A percentile compares a stretch with the other conserved stretches of the same genome.
These are phyloP conservation scores for Petunia hybrid DNA, from an alignment of 305 asterid genomes.

Conservation along the genomic window DNA sequence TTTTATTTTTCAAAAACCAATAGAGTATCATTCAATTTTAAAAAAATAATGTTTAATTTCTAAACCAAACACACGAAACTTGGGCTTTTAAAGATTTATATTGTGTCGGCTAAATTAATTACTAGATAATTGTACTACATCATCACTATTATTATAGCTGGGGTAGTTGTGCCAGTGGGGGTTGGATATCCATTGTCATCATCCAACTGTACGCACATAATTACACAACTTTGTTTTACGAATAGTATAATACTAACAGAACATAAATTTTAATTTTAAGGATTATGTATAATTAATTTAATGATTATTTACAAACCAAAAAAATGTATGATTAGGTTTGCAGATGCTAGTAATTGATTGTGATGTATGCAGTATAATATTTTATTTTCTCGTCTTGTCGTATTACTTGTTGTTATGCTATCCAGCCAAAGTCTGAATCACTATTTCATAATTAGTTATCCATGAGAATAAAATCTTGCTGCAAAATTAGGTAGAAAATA, in stretches of 20 bases:
- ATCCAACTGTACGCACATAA: conserved; percentile 19
- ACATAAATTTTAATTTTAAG: not conserved
- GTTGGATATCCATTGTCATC: not conserved
- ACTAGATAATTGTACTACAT: not conserved
- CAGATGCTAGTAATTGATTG: not conserved
- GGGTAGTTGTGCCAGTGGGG: not conserved
- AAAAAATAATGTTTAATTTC: too few relatives aligned
- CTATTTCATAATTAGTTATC: not conserved
- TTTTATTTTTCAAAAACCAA: too few relatives aligned
- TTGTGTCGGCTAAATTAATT: not conserved
- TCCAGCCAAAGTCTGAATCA: not conserved
- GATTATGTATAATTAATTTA: not conserved
- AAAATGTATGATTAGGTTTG: conserved; percentile 9
- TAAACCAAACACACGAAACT: not conserved
- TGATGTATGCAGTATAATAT: not conserved
- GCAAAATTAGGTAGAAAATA: not conserved
- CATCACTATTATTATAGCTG: not conserved
- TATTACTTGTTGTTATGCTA: not conserved
- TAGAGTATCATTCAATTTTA: too few relatives aligned
- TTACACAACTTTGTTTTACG: not conserved
- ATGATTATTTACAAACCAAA: not conserved
- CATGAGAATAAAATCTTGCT: not conserved
- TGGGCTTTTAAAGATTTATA: not conserved
- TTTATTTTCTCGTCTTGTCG: not conserved
- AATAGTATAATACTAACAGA: not conserved